Evolutionary conservation across 352 stramenopile species (phyloP), one percentile per base, ranked within the genome.

Genomic region (Phytophthora hybrid): DNA sequence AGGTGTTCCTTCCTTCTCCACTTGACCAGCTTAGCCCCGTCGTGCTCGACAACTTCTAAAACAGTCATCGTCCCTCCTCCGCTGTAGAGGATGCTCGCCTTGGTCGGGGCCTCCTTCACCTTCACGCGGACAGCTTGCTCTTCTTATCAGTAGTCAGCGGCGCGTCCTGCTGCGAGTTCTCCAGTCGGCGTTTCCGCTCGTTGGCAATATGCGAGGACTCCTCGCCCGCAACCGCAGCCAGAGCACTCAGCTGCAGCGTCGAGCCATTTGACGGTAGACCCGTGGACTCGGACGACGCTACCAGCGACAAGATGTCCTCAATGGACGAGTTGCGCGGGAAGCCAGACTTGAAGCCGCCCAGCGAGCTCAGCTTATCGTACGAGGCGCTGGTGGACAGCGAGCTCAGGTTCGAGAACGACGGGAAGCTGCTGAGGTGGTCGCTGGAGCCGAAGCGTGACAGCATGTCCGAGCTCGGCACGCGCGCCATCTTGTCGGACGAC

Each of bases 261-360:
- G 87, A 94, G 44, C 83, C 82, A 69, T 79, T 84, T 3, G 76
- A 85, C 4, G 75, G 67, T 51, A 88, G 54, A 46, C 84, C 78
- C 4, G 76, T 79, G n/a, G 78, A 85, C 74, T 94, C 87, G 3
- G 87, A 94, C 37, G 86, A 93, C 19, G 89, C 89, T 49, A 96
- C 88, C 1, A 96, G 78, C 61, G 89, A 96, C 55, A 96, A 65
- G 72, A 96, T 96, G 63, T 96, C 89, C 64, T 96, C 89, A 49
- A 96, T 94, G 14, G 89, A 96, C 21, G 89, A 96, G 73, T 95
- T 95, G 32, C 88, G 88, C 16, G 88, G 88, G 59, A 95, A 93
- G 5, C 75, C 67, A 51, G 81, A 83, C 57, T 83, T 88, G 66
- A 80, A 81, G 10, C 76, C 69, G 55, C 73, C 76, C 21, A 96